Base-by-base conservation (phyloP, 148 eudicot genomes). In the Arbutus unedo region DNA sequence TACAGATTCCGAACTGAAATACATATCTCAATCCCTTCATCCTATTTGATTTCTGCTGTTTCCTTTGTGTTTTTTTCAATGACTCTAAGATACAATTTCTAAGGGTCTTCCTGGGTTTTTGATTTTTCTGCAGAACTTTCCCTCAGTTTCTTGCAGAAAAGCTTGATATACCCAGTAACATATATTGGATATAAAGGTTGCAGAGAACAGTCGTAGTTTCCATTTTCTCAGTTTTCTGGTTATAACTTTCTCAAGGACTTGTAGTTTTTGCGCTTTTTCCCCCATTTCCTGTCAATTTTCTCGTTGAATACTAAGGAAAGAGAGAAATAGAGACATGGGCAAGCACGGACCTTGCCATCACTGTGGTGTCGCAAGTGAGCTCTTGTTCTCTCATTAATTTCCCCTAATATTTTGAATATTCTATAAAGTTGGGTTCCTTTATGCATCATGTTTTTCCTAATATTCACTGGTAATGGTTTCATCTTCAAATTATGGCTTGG, bases 351-450 rank as follows among this genome's bases (percentile, higher is more conserved):
- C 99, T 93, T 96, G 99, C 96, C 89, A 85, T 92, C 99, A 96
- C 93, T 96, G 99, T 94, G 99, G 99, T 93, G 98, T 93, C 89
- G 91, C 99, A 90, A 94, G 99, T 96, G 99, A 96, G 99, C 90
- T 89, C 82, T 87, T 85, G 57, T 84, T 56, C 79, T 60, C 70
- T 85, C 51, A 56, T 79, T 67, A 73, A 41, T 84, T 76, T 71
- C 31, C 59, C 57, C 80, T 48, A 4, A 49, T 66, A 54, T 21
- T 81, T 56, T 79, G 81, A 76, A 56, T 41, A 19, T 64, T 56
- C 64, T 55, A 41, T 76, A 49, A 85, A 81, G 74, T 55, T 44
- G 47, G 44, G 48, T 45, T 83, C 64, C 62, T 83, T 77, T 45
- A 21, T 55, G 77, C 10, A 66, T 62, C 64, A 45, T 38, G n/a